Evolutionary conservation across 257 asterid genomes (phyloP), one percentile per base, ranked within the genome.

Genomic region (Echium plantagineum): DNA sequence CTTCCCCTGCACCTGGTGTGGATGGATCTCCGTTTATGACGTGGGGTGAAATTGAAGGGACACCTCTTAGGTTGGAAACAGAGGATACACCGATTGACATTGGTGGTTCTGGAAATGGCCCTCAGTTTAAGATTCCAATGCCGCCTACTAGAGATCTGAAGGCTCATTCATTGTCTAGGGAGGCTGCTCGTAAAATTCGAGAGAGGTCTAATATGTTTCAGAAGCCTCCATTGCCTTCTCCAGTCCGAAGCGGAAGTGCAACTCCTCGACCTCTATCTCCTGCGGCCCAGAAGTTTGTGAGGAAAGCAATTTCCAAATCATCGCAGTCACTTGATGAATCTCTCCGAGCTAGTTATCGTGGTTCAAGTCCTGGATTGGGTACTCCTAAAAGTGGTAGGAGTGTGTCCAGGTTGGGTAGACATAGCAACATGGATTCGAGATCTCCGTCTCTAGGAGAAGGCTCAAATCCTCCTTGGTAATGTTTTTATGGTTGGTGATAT

Each of bases 21-120:
- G 95, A 91, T 35, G 97, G 77, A 67, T 91, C 98, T 0, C 98
- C 97, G 0, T 81, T 91, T 61, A 82, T 88, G 55, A 91, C 98
- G 0, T 91, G 98, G 98, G 97, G 98, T 55, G 98, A 91, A 65
- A 91, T 91, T 63, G 98, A 91, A 66, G 98, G 97, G 52, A 91
- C 95, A 0, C 98, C 98, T 0, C 30, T 91, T 69, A 80, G 98
- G 74, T 73, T 91, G 83, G 98, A 91, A 69, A 58, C 83, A 15
- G 98, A 91, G 80, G 98, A 88, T 51, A 88, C 95, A 1, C 98
- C 98, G 0, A 69, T 88, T 53, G 97, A 86, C 71, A 91, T 91
- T 21, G 97, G 98, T 7, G 96, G 98, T 24, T 78, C 80, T 58
- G 95, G 93, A 21, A 70, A 72, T 54, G 95, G 97, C 38, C 94